Evolutionary conservation across 1,139 yeast genomes (phyloP).

Genomic region (Kodamaea derodonti): DNA sequence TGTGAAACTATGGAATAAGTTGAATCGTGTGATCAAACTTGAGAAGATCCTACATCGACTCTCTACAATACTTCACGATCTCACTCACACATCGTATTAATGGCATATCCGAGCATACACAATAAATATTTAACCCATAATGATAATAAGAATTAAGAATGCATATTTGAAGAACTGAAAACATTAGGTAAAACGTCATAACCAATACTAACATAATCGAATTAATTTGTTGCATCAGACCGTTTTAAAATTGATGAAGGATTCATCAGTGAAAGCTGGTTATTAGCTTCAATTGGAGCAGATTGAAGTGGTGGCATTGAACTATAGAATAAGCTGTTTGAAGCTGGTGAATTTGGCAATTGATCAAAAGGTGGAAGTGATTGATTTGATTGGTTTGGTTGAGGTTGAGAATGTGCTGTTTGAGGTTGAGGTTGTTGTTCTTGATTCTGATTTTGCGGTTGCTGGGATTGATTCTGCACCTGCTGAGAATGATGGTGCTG

Average conservation of each 20-base stretch:
- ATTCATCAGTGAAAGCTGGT: conserved; percentile 1
- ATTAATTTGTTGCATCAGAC: conserved; percentile 1
- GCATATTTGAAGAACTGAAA: background rate
- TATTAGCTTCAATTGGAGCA: background rate
- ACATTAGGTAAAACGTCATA: background rate
- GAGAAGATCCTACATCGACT: no score
- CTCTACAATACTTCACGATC: no score
- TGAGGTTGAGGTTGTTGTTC: background rate
- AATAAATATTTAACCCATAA: conserved; percentile 1
- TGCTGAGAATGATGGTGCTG: background rate
- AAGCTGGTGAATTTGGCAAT: background rate
- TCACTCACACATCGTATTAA: background rate
- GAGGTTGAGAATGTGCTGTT: background rate
- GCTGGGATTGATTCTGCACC: background rate
- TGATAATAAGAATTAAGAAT: conserved; percentile 1
- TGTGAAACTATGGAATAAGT: no score
- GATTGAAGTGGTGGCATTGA: conserved; percentile 1
- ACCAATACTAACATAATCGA: background rate
- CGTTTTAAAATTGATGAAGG: conserved; percentile 1
- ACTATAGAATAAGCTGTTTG: background rate
- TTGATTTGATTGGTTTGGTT: background rate
- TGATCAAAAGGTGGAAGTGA: background rate
- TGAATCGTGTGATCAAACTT: no score
- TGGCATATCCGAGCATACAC: background rate
- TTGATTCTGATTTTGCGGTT: background rate